Evolutionary conservation across 2,329 filamentous ascomycete genomes (phyloP).

Genomic region (Didymella arachidicola): DNA sequence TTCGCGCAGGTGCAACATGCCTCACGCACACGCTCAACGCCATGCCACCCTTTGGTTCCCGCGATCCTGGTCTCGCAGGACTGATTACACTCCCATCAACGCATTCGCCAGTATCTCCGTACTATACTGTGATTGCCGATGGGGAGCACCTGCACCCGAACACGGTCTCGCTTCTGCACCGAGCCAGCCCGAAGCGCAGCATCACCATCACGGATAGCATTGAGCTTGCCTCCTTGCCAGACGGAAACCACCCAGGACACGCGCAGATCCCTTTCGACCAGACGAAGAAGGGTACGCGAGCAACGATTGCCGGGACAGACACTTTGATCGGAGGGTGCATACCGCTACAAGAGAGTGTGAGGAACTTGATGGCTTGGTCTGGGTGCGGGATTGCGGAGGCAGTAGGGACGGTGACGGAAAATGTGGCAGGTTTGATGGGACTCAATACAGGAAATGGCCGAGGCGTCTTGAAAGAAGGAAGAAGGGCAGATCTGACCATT

Average conservation of each 20-base stretch:
- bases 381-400: slow-evolving; percentile 59
- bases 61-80: slow-evolving; percentile 61
- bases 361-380: slow-evolving; percentile 58
- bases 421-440: slow-evolving; percentile 60
- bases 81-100: slow-evolving; percentile 42
- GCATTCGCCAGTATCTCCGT: slow-evolving; percentile 49
- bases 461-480: slow-evolving; percentile 53
- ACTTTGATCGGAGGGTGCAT: slow-evolving; percentile 64
- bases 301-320: slow-evolving; percentile 61
- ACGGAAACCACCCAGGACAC: slow-evolving; percentile 62
- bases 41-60: slow-evolving; percentile 60
- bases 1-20: slow-evolving; percentile 59
- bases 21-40: slow-evolving; percentile 65
- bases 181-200: slow-evolving; percentile 56
- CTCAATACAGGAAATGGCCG: slow-evolving; percentile 54
- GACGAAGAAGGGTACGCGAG: slow-evolving; percentile 58
- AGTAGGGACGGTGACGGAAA: slow-evolving; percentile 60
- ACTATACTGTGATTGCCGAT: slow-evolving; percentile 63
- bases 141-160: slow-evolving; percentile 62
- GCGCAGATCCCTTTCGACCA: slow-evolving; percentile 61
- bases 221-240: slow-evolving; percentile 61
- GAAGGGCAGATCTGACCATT: slow-evolving; percentile 60
- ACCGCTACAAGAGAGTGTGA: slow-evolving; percentile 59
- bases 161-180: slow-evolving; percentile 59
- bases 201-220: slow-evolving; percentile 64